phyloP scores from a whole-genome alignment of 2,329 filamentous ascomycete species.

The Daldinia sp. region DNA sequence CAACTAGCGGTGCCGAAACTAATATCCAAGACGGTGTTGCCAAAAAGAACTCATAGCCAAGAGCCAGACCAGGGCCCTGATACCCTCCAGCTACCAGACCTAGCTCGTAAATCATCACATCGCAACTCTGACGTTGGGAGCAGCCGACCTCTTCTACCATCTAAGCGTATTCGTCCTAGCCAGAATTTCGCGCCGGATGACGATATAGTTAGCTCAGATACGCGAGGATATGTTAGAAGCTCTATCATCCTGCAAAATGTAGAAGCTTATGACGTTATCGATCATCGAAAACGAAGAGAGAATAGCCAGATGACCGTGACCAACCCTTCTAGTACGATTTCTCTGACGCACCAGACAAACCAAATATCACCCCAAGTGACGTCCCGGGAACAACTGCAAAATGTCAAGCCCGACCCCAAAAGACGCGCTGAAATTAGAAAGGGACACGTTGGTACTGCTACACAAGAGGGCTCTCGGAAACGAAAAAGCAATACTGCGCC shows the following conservation, averaged over 20 bases:
- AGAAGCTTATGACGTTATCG: slow-evolving; percentile 38
- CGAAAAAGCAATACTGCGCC: background rate
- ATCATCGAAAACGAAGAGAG: slow-evolving; percentile 25
- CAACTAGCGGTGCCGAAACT: slow-evolving; percentile 31
- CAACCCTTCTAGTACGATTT: background rate
- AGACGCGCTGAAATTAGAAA: background rate
- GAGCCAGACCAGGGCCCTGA: background rate
- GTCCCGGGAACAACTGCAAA: background rate
- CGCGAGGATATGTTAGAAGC: slow-evolving; percentile 2
- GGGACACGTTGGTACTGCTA: background rate
- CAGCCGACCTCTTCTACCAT: slow-evolving; percentile 12
- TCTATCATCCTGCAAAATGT: slow-evolving; percentile 39
- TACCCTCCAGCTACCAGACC: background rate
- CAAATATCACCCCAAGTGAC: slow-evolving; percentile 4
- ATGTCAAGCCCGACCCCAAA: background rate
- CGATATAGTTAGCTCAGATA: background rate
- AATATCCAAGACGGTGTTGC: slow-evolving; percentile 15
- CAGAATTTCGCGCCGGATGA: background rate
- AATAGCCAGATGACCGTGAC: slow-evolving; percentile 7
- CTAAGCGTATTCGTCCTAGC: slow-evolving; percentile 19
- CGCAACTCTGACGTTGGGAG: background rate
- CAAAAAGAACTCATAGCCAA: background rate
- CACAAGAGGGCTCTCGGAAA: background rate
- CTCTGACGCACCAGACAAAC: background rate
- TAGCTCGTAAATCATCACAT: background rate